Evolutionary conservation across 352 stramenopile species (phyloP).

Genomic region (Pythium phragmiticola): DNA sequence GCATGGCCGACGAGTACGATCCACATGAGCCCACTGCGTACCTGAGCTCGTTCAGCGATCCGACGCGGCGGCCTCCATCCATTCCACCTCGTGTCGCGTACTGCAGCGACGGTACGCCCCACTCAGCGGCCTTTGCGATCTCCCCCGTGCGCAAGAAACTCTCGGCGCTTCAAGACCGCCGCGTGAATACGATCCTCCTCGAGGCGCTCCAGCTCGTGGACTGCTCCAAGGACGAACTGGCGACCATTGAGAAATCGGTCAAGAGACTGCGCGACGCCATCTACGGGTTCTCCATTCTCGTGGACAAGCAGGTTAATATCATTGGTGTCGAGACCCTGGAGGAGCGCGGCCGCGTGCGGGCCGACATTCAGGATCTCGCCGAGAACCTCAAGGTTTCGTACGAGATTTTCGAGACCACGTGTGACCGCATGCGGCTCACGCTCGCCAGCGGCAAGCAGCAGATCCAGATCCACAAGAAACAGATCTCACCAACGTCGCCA

Average conservation of each 20-base stretch:
- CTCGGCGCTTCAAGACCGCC: conserved; percentile 48
- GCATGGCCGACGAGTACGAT: conserved; percentile 2
- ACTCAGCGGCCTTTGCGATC: background rate
- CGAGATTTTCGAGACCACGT: conserved; percentile 50
- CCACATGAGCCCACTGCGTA: background rate
- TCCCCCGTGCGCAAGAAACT: conserved; percentile 66
- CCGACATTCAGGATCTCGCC: conserved; percentile 62
- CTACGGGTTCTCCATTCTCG: conserved; percentile 60
- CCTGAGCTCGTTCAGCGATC: conserved; percentile 18
- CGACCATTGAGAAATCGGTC: conserved; percentile 51
- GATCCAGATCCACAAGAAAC: conserved; percentile 53
- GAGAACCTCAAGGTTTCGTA: conserved; percentile 58
- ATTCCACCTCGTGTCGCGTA: conserved; percentile 17
- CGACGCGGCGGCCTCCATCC: background rate
- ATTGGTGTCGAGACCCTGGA: conserved; percentile 44
- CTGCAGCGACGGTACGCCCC: conserved; percentile 14
- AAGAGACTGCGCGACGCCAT: conserved; percentile 61
- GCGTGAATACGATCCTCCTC: conserved; percentile 55
- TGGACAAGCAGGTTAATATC: conserved; percentile 79
- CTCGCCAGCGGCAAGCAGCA: conserved; percentile 46
- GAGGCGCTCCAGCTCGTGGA: conserved; percentile 67
- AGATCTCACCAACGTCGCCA: conserved; percentile 19
- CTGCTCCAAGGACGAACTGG: conserved; percentile 58
- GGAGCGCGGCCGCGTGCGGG: conserved; percentile 45
- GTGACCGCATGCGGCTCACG: conserved; percentile 59